phyloP scores from a whole-genome alignment of 352 stramenopile species.

The Phytopythium sindhum region DNA sequence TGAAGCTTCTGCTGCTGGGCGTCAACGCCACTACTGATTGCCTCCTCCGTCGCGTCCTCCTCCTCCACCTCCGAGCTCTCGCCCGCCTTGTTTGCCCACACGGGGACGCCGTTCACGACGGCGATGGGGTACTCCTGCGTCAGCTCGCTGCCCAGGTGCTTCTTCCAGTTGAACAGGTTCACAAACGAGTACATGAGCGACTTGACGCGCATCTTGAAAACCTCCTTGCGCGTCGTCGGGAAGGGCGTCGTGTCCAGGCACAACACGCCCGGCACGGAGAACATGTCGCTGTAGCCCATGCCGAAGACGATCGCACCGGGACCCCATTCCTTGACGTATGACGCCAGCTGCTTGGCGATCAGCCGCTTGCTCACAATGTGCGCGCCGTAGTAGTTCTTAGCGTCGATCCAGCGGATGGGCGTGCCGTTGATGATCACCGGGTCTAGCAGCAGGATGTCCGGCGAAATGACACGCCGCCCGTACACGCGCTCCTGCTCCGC shows the following conservation, averaged over 20 bases:
- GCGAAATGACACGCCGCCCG: constrained; percentile 72
- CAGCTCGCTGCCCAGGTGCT: constrained; percentile 71
- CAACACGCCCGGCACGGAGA: constrained; percentile 72
- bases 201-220: constrained; percentile 74
- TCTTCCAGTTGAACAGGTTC: constrained; percentile 76
- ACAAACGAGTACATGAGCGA: constrained; percentile 63
- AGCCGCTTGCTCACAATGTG: constrained; percentile 86
- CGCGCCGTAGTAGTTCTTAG: constrained; percentile 88
- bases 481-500: constrained; percentile 58
- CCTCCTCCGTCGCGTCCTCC: background rate
- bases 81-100: background rate
- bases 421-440: constrained; percentile 81
- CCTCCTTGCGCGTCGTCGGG: constrained; percentile 65
- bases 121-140: constrained; percentile 56
- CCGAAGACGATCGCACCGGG: constrained; percentile 81
- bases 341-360: constrained; percentile 76
- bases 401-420: constrained; percentile 84
- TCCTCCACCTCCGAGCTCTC: background rate
- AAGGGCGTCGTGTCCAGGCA: constrained; percentile 84
- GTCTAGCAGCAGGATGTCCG: constrained; percentile 78
- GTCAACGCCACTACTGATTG: background rate
- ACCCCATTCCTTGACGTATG: constrained; percentile 86
- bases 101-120: background rate
- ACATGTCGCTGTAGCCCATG: constrained; percentile 88
- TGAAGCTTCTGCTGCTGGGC: no score